Evolutionary conservation across 176 grass and related monocot species (phyloP).

Genomic region (Chloris gayana): DNA sequence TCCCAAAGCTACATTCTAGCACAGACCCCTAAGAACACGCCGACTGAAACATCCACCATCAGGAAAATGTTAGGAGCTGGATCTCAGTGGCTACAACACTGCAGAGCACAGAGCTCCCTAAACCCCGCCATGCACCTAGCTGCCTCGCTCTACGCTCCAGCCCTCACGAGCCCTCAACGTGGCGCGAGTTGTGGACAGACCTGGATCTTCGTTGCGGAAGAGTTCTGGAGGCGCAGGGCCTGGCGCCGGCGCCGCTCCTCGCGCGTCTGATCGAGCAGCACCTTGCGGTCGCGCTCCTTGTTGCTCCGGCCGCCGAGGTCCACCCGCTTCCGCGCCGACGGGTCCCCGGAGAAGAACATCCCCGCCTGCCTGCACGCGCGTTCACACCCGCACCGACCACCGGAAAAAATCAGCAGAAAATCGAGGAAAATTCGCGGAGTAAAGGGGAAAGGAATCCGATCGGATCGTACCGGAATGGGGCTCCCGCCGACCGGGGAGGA

Average conservation of each 20-base stretch:
- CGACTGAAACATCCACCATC: background rate
- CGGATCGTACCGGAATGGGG: constrained; percentile 29
- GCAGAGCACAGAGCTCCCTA: constrained; percentile 1
- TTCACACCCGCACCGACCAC: constrained; percentile 19
- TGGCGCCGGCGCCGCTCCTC: constrained; percentile 74
- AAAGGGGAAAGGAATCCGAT: constrained; percentile 2
- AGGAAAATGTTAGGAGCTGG: background rate
- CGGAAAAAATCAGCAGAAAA: constrained; percentile 22
- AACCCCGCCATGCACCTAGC: background rate
- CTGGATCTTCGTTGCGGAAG: constrained; percentile 88
- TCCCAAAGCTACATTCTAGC: constrained; percentile 7
- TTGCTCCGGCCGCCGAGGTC: constrained; percentile 94
- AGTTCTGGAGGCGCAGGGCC: constrained; percentile 66
- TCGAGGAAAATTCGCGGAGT: background rate
- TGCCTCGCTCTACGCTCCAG: background rate
- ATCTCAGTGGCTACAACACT: background rate
- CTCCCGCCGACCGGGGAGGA: constrained; percentile 3
- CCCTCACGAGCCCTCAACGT: background rate
- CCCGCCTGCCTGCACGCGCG: background rate
- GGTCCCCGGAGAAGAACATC: constrained; percentile 97
- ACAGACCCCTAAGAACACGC: background rate
- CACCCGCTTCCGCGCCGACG: constrained; percentile 75
- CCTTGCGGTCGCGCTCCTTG: constrained; percentile 94
- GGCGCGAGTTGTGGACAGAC: constrained; percentile 44
- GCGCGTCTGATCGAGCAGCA: constrained; percentile 80